These are phyloP conservation scores for Fusarium sp. DNA, from an alignment of 2,329 filamentous ascomycete species.

Conservation along the genomic window DNA sequence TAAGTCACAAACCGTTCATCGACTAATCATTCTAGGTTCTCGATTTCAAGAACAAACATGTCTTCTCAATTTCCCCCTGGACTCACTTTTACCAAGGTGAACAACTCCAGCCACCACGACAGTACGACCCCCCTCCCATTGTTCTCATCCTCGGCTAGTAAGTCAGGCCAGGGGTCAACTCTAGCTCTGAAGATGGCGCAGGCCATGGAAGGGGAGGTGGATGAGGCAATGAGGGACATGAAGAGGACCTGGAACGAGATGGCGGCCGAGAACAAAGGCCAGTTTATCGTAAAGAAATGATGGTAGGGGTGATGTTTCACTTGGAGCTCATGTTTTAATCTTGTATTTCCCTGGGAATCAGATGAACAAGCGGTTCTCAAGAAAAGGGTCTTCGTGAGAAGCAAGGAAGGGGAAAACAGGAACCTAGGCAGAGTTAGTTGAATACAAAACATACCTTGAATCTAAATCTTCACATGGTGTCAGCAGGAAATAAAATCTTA, in stretches of 20 bases:
- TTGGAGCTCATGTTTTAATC: background rate
- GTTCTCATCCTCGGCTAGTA: background rate
- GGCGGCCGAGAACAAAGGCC: background rate
- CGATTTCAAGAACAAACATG: constrained; percentile 11
- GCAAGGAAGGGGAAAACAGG: background rate
- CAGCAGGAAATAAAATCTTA: constrained; percentile 45
- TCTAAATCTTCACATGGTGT: constrained; percentile 42
- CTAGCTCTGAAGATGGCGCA: background rate
- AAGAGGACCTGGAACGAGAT: constrained; percentile 16
- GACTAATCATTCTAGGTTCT: background rate
- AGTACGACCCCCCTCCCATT: background rate
- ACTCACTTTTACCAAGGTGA: background rate
- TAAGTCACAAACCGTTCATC: background rate
- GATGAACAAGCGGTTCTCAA: background rate
- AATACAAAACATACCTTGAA: constrained; percentile 42
- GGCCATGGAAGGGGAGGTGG: constrained; percentile 14
- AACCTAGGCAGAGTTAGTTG: constrained; percentile 33
- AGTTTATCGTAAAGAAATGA: background rate
- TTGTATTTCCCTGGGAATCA: background rate
- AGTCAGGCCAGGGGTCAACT: background rate
- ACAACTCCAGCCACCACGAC: background rate
- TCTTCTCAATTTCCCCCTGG: background rate
- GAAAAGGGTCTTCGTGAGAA: background rate
- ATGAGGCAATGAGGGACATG: constrained; percentile 11
- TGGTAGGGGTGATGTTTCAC: constrained; percentile 8